Conservation (phyloP, 192 early-diverging fungal species). For the Backusella liffmaniae region DNA sequence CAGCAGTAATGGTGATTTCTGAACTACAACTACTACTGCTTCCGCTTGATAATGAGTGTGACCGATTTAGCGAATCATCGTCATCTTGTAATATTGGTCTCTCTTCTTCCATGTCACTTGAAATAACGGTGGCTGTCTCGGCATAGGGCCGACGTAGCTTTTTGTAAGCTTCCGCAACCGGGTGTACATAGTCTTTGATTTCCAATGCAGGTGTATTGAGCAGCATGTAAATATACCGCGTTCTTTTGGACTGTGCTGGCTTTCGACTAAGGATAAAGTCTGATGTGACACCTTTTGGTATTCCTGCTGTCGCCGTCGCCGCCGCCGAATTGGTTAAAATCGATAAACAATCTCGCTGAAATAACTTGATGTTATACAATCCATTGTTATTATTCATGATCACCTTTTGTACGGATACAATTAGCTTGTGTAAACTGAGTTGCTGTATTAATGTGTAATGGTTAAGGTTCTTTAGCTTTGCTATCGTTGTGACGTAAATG, state of each 20-base stretch:
- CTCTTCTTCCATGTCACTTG: neutral
- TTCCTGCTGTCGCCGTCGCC: neutral
- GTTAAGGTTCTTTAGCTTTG: neutral
- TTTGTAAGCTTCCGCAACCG: constrained; percentile 1
- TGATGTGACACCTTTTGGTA: neutral
- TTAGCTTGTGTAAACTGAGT: neutral
- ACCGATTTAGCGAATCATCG: neutral
- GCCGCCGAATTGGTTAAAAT: neutral
- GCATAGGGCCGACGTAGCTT: constrained; percentile 15
- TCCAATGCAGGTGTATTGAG: constrained; percentile 1
- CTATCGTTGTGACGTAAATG: neutral
- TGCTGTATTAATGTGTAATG: neutral
- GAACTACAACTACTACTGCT: neutral
- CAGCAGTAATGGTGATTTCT: neutral
- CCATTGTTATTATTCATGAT: neutral
- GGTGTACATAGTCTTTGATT: constrained; percentile 5
- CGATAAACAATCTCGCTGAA: neutral
- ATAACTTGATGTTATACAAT: neutral
- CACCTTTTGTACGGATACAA: neutral
- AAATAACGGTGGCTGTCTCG: neutral
- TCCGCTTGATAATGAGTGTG: neutral
- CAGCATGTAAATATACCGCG: constrained; percentile 19
- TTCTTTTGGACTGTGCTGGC: neutral
- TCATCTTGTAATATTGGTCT: neutral
- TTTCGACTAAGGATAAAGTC: neutral